phyloP scores from a whole-genome alignment of 148 eudicot species.

The Rhododendron vialii region DNA sequence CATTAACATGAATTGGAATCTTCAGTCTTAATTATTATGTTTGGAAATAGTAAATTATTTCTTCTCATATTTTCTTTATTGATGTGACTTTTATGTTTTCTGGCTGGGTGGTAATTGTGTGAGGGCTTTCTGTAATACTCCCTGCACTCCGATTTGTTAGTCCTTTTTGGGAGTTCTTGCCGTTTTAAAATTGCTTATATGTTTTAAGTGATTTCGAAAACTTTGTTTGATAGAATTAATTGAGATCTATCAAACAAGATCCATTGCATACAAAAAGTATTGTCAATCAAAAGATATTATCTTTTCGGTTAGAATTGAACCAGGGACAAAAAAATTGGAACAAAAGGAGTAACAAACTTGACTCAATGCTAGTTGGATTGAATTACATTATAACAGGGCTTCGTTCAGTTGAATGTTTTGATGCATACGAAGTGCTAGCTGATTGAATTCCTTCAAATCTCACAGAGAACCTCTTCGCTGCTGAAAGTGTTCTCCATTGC shows the following conservation, averaged over 20 bases:
- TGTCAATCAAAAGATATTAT: background rate
- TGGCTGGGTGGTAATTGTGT: background rate
- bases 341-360: background rate
- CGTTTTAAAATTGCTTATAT: background rate
- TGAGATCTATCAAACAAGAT: background rate
- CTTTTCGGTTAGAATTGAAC: background rate
- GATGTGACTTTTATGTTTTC: background rate
- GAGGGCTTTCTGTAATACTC: background rate
- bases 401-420: background rate
- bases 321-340: background rate
- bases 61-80: background rate
- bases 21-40: background rate
- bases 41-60: background rate
- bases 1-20: background rate
- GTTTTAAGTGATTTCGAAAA: background rate
- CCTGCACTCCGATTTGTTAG: background rate
- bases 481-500: conserved; percentile 40
- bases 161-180: background rate
- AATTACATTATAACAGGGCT: background rate
- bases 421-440: background rate
- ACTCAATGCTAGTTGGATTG: background rate
- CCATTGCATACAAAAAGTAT: background rate
- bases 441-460: conserved; percentile 12
- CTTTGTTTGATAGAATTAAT: background rate
- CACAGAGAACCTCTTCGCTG: conserved; percentile 51